Evolutionary conservation across 2,329 filamentous ascomycete genomes (phyloP).

Genomic region (Ceratocystis cacaofunesta): DNA sequence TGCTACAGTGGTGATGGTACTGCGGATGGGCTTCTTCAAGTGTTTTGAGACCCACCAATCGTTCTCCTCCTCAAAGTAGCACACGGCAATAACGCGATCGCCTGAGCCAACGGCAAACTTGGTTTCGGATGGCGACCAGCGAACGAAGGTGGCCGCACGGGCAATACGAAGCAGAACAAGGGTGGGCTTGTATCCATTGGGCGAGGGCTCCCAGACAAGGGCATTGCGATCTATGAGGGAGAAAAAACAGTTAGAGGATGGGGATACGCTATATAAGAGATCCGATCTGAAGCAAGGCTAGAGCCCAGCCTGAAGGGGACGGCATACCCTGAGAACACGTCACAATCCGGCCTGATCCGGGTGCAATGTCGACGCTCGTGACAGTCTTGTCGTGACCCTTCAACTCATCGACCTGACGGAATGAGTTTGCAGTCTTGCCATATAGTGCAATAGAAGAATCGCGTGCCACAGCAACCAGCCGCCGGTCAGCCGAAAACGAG

Average conservation of each 20-base stretch:
- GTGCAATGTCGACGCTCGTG: conserved; percentile 90
- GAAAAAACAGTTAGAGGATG: not conserved
- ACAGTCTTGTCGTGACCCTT: conserved; percentile 96
- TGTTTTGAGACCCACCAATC: conserved; percentile 99
- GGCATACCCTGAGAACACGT: conserved; percentile 79
- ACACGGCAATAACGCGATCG: conserved; percentile 86
- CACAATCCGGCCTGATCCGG: conserved; percentile 79
- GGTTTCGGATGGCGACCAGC: conserved; percentile 90
- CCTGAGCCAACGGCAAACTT: conserved; percentile 97
- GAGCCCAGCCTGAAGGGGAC: conserved; percentile 17
- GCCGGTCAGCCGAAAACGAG: conserved; percentile 86
- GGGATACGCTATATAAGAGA: not conserved
- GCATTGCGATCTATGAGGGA: conserved; percentile 68
- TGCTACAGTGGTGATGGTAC: conserved; percentile 83
- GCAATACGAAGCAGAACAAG: conserved; percentile 95
- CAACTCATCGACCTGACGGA: conserved; percentile 77
- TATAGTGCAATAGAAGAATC: conserved; percentile 88
- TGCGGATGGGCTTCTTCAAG: conserved; percentile 95
- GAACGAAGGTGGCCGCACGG: conserved; percentile 86
- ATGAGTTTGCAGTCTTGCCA: conserved; percentile 53
- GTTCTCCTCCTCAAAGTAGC: conserved; percentile 98
- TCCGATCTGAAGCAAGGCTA: not conserved
- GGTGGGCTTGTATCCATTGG: conserved; percentile 87
- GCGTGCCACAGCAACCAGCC: conserved; percentile 77
- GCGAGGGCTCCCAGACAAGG: conserved; percentile 93